Conservation (phyloP, 2,329 filamentous ascomycete genomes). For the Fusarium nygamai region DNA sequence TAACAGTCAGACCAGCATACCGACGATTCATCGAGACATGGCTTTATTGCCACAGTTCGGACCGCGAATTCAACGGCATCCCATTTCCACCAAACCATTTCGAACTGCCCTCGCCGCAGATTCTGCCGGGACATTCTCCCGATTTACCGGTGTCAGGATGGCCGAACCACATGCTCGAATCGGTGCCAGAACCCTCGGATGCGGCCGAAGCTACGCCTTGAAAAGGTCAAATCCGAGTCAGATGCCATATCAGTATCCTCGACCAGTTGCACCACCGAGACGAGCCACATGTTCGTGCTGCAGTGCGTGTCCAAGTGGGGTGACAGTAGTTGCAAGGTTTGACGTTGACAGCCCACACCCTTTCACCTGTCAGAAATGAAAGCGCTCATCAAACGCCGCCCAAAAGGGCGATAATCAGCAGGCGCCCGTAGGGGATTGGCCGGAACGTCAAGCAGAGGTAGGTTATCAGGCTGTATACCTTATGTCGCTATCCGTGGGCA, state of each 20-base stretch:
- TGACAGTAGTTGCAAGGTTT: slow-evolving; percentile 33
- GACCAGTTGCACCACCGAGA: slow-evolving; percentile 33
- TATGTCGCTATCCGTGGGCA: slow-evolving; percentile 28
- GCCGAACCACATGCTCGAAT: slow-evolving; percentile 38
- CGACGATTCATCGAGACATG: slow-evolving; percentile 58
- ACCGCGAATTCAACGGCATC: slow-evolving; percentile 57
- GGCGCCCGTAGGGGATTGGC: slow-evolving; percentile 23
- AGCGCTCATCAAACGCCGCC: not conserved
- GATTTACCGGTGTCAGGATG: slow-evolving; percentile 40
- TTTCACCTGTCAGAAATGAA: slow-evolving; percentile 19
- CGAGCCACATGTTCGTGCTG: slow-evolving; percentile 39
- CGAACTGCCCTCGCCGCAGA: slow-evolving; percentile 59
- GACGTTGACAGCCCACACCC: slow-evolving; percentile 13
- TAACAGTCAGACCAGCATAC: slow-evolving; percentile 48
- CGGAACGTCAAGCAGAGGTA: slow-evolving; percentile 3
- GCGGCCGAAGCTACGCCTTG: slow-evolving; percentile 41
- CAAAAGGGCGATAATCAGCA: slow-evolving; percentile 17
- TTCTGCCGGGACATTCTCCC: slow-evolving; percentile 48
- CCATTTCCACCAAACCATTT: slow-evolving; percentile 57
- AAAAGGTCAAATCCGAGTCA: slow-evolving; percentile 17
- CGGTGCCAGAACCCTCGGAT: slow-evolving; percentile 40
- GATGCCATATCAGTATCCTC: slow-evolving; percentile 9
- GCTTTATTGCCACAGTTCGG: slow-evolving; percentile 57
- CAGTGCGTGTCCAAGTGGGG: slow-evolving; percentile 35
- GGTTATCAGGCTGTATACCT: slow-evolving; percentile 5